Base-by-base conservation (phyloP, 2,329 filamentous ascomycete species). In the Metarhizium anisopliae region DNA sequence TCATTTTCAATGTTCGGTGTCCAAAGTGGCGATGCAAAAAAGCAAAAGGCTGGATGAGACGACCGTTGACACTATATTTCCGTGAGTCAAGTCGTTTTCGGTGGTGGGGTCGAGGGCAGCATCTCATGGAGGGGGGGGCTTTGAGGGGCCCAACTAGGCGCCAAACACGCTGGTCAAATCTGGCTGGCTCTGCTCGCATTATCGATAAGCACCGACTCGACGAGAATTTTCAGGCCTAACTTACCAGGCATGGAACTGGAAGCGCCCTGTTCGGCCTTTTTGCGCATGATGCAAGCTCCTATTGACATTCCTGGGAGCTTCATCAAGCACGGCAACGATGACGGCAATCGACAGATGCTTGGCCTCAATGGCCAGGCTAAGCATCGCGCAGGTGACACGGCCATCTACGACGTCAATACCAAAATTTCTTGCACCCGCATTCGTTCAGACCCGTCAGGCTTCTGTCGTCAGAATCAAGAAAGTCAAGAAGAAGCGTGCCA, bases 401-500 rank as follows among this genome's bases (percentile, higher is more conserved):
- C 77, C 79, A 47, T 66, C 70, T 2, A 63, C 69, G 14, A 60
- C 70, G 4, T 66, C 72, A 54, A 74, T 81, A 68, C 76, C 79
- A 11, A 74, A 70, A 58, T 79, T 77, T 59, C 70, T 80, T 47
- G 69, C 74, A n/a, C 78, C 79, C 1, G 71, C 74, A 6, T 68
- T 73, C 47, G 63, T 72, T 38, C 75, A 78, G 62, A 68, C 70
- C 55, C 77, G 79, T 51, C 66, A 70, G 54, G 71, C 70, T 8
- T 71, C 70, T 3, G 67, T 70, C 3, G 62, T 72, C 30, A 65
- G 74, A 60, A 75, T 75, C 64, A 79, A 77, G 63, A 84, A 81
- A 72, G 70, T 73, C 50, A 69, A 72, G 59, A 81, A 79, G 70
- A 81, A 79, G 70, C 84, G 79, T 71, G 76, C 79, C 63, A 72